phyloP scores from a whole-genome alignment of 495 filamentous ascomycete genomes.

The Pyrenula aspistea region DNA sequence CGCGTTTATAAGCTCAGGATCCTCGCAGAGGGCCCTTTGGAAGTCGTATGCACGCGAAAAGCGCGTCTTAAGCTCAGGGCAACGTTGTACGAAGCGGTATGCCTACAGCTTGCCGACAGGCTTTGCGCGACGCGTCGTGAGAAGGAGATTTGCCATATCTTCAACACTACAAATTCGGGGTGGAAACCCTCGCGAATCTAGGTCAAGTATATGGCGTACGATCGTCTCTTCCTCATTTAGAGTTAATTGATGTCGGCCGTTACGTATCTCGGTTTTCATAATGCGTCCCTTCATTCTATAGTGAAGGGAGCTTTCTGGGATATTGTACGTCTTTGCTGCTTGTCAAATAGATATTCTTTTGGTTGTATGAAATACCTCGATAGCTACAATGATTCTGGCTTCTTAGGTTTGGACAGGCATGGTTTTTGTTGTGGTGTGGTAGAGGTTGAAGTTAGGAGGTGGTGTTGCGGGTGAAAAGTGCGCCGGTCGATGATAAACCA shows the following conservation, averaged over 20 bases:
- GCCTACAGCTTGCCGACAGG: slow-evolving; percentile 16
- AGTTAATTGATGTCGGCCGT: too few relatives aligned
- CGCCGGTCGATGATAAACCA: neutral
- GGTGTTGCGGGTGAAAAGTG: neutral
- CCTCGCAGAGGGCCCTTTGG: slow-evolving; percentile 22
- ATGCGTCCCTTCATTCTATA: slow-evolving; percentile 1
- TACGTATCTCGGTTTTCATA: slow-evolving; percentile 8
- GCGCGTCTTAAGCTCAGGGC: slow-evolving; percentile 15
- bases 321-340: slow-evolving; percentile 13
- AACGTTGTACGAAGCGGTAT: slow-evolving; percentile 19
- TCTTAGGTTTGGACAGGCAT: slow-evolving; percentile 5
- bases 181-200: slow-evolving; percentile 18
- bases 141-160: slow-evolving; percentile 28
- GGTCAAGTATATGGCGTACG: slow-evolving; percentile 21
- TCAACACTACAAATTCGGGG: slow-evolving; percentile 13
- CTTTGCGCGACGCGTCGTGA: slow-evolving; percentile 6
- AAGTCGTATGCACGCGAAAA: slow-evolving; percentile 18
- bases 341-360: slow-evolving; percentile 6
- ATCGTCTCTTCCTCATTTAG: slow-evolving; percentile 20
- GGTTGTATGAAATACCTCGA: slow-evolving; percentile 11
- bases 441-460: neutral
- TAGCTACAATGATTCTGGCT: too few relatives aligned
- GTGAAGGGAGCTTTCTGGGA: slow-evolving; percentile 11
- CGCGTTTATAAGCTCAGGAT: slow-evolving; percentile 16
- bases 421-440: slow-evolving; percentile 7